Base-by-base conservation (phyloP, 352 stramenopile genomes). In the Pythium oligandrum region DNA sequence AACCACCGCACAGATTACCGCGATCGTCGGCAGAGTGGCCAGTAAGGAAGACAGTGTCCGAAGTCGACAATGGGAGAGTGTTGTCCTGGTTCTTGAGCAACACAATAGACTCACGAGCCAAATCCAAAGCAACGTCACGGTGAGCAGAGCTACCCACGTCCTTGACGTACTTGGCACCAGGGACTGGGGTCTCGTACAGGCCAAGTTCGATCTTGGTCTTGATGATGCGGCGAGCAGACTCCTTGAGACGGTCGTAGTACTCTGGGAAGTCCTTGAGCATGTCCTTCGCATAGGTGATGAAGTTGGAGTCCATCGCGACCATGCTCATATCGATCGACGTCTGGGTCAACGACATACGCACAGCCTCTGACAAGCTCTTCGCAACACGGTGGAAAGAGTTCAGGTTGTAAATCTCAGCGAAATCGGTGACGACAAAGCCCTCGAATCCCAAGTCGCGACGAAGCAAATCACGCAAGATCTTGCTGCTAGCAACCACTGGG, bases 301-400 rank as follows among this genome's bases (percentile, higher is more conserved):
- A 81, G 5, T 63, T 51, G 0, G 66, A 64, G 48, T 82, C 66
- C 45, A 64, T 61, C 10, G 72, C 70, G 40, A 95, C 83, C 90
- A 97, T 97, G 53, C 79, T 96, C 78, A 98, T 94, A 57, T 98
- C 92, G 30, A 98, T 66, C 35, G 73, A 74, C 1, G 86, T 88
- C 46, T 95, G 73, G 31, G 63, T 61, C 31, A 97, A 65, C 3
- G 81, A 55, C 61, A 93, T 77, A 36, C 66, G 64, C 5, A 94
- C 68, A 1, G 89, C 86, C 8, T 90, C 71, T 32, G 75, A 61
- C n/a, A 74, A 35, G 2, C 56, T 71, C 40, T 57, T 63, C 4
- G 74, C 80, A 12, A 87, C 54, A 8, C 80, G 73, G 26, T 91
- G 80, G 55, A 63, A 88, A 6, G n/a, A n/a, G n/a, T n/a, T n/a